Evolutionary conservation across 2,329 filamentous ascomycete species (phyloP), one percentile per base, ranked within the genome.

Genomic region (Erysiphe pisi): DNA sequence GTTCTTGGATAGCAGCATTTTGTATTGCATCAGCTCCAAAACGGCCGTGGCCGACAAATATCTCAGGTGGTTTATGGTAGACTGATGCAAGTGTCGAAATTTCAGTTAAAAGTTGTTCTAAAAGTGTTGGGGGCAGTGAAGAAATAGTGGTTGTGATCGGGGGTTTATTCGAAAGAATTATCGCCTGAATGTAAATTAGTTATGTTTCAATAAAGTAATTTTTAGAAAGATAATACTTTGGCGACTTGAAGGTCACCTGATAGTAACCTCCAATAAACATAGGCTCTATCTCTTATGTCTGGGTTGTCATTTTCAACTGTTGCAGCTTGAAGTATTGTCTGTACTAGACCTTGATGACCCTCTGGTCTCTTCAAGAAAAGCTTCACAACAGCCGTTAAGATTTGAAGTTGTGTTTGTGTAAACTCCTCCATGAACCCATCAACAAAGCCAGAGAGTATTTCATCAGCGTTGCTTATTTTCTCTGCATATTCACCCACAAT

Each of bases 401-500:
- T 98, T 84, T 99, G 95, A 76, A 99, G 85, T 86, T 99, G 95
- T n/a, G 93, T 97, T 90, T 96, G 94, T 76, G 94, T 95, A 82
- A 97, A 98, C 83, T 99, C 95, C 82, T 98, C 95, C 83, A 92
- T 91, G 83, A 99, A 98, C 0, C 90, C 91, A 77, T 98, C 95
- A 18, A 97, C 94, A 81, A 99, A 99, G 25, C 91, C 90, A 76
- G 89, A 87, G 78, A 99, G 84, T 79, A 99, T 98, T 80, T 98
- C 93, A 79, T 94, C 93, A n/a, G 95, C 95, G 81, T 99, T 98
- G 84, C 89, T 97, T 81, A 99, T 99, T 86, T 99, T 99, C 85
- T 99, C 95, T 0, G 95, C 95, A 82, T 99, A 99, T 83, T 99
- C 95, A 80, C 95, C 95, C 8, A 99, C 94, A 80, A 99, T 98